Evolutionary conservation across 371 early-diverging fungal genomes (phyloP).

Genomic region (Dentiscutata heterogama): DNA sequence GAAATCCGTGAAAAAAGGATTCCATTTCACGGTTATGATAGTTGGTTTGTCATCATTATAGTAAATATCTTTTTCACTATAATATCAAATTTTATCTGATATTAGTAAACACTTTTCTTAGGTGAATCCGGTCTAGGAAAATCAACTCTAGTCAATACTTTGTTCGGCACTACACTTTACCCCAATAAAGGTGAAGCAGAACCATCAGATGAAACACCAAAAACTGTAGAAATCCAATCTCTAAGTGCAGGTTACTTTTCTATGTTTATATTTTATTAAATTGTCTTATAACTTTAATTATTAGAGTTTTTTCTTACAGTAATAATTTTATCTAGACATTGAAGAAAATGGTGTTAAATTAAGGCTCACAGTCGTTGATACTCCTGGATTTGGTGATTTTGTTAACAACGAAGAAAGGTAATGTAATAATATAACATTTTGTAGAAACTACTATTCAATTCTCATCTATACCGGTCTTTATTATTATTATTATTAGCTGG

Average conservation of each 20-base stretch:
- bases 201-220: conserved; percentile 85
- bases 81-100: conserved; percentile 8
- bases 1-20: conserved; percentile 98
- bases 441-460: background rate
- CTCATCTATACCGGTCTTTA: background rate
- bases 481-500: conserved; percentile 71
- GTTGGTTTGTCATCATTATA: conserved; percentile 75
- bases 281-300: background rate
- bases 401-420: conserved; percentile 95
- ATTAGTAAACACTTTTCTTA: conserved; percentile 48
- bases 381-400: conserved; percentile 96
- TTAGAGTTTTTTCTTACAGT: background rate
- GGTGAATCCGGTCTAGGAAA: conserved; percentile 99
- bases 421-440: background rate
- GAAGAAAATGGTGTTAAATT: conserved; percentile 93
- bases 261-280: background rate
- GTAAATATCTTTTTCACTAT: conserved; percentile 28
- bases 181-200: conserved; percentile 86
- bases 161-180: conserved; percentile 96
- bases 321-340: conserved; percentile 59
- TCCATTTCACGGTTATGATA: conserved; percentile 98
- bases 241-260: conserved; percentile 82
- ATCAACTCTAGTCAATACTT: conserved; percentile 99
- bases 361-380: conserved; percentile 94
- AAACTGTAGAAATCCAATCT: conserved; percentile 94